Evolutionary conservation across 1,284 basidiomycete species (phyloP).

Genomic region (Apiotrichum domesticum): DNA sequence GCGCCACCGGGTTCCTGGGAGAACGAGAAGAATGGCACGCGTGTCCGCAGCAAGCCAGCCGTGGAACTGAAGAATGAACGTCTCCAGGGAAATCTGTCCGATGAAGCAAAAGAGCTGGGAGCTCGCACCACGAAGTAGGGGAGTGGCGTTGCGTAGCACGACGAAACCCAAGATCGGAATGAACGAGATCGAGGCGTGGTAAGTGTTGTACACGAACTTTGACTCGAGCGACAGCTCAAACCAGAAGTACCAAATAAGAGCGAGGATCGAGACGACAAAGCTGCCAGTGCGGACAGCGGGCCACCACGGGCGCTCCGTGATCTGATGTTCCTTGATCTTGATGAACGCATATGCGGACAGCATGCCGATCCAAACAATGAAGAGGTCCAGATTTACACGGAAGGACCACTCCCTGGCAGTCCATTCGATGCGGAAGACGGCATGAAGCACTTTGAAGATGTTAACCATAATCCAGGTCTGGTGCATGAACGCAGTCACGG

Average conservation of each 20-base stretch:
- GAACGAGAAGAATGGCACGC: slow-evolving; percentile 70
- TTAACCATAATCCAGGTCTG: slow-evolving; percentile 58
- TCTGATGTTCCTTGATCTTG: slow-evolving; percentile 64
- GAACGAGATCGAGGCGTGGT: slow-evolving; percentile 77
- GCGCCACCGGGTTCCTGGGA: slow-evolving; percentile 67
- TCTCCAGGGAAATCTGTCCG: slow-evolving; percentile 74
- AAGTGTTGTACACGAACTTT: slow-evolving; percentile 77
- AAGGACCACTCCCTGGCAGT: slow-evolving; percentile 78
- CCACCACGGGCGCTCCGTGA: slow-evolving; percentile 68
- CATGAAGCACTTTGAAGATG: slow-evolving; percentile 60
- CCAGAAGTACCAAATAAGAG: slow-evolving; percentile 67
- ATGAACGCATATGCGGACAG: slow-evolving; percentile 64
- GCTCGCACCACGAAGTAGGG: slow-evolving; percentile 61
- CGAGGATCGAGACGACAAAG: slow-evolving; percentile 52
- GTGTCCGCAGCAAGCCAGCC: slow-evolving; percentile 82
- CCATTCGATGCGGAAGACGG: slow-evolving; percentile 69
- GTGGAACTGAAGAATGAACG: slow-evolving; percentile 84
- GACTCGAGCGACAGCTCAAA: slow-evolving; percentile 69
- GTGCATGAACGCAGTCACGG: slow-evolving; percentile 63
- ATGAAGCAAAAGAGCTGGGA: slow-evolving; percentile 70
- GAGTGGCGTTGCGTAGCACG: slow-evolving; percentile 67
- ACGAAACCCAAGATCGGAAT: slow-evolving; percentile 71
- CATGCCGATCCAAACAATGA: slow-evolving; percentile 83
- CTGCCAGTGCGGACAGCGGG: slow-evolving; percentile 52
- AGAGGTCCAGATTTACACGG: slow-evolving; percentile 77